phyloP scores from a whole-genome alignment of 257 asterid species.

The Eucommia ulmoides region DNA sequence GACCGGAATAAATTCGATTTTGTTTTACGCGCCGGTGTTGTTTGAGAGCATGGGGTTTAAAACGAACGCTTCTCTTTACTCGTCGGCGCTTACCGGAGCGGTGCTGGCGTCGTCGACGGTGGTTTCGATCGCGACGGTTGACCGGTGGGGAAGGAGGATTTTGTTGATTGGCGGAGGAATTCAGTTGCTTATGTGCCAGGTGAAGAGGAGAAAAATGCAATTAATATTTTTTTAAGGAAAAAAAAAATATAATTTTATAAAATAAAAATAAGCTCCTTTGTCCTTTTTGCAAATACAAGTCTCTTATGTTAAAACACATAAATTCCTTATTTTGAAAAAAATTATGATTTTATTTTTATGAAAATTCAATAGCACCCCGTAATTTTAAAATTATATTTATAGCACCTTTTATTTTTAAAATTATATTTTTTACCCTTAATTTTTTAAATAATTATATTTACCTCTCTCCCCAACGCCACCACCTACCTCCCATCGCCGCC shows the following conservation, averaged over 20 bases:
- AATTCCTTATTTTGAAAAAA: not conserved
- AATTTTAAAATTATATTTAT: no score
- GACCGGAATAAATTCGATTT: slow-evolving; percentile 72
- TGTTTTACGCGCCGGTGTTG: slow-evolving; percentile 78
- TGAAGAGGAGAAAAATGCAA: not conserved
- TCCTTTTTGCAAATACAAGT: not conserved
- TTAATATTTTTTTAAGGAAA: not conserved
- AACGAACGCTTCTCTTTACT: slow-evolving; percentile 47
- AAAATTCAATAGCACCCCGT: no score
- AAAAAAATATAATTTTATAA: no score
- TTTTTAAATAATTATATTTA: no score
- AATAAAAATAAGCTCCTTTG: no score
- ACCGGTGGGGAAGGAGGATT: slow-evolving; percentile 49
- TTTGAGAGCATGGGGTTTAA: slow-evolving; percentile 71
- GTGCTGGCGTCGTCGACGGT: slow-evolving; percentile 62
- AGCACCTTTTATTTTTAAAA: not conserved
- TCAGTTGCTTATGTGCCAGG: slow-evolving; percentile 40
- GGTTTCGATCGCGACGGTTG: slow-evolving; percentile 61
- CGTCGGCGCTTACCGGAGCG: slow-evolving; percentile 76
- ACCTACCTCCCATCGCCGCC: no score
- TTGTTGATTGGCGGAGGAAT: slow-evolving; percentile 62
- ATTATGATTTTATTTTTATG: no score
- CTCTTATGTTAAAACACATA: not conserved
- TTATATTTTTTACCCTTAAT: not conserved
- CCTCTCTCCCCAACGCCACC: not conserved